Evolutionary conservation across 148 eudicot genomes (phyloP), one percentile per base, ranked within the genome.

Genomic region (Diospyros kaki): DNA sequence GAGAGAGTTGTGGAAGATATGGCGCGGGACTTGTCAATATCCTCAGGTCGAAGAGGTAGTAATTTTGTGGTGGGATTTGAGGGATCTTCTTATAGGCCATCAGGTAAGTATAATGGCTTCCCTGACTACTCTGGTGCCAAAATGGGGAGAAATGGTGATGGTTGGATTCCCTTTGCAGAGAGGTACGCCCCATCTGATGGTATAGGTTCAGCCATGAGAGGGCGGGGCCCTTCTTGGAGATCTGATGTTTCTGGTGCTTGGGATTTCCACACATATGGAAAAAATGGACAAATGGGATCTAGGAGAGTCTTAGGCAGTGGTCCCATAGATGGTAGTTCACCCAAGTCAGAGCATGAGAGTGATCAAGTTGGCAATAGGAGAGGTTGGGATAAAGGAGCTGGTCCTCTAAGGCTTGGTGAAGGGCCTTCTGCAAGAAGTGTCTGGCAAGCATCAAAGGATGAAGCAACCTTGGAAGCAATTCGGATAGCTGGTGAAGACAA

Each of bases 381-480:
- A 83, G 94, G 79, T 69, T 91, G 94, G 98, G 96, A 86, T 70
- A 89, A 89, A 81, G 93, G 85, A 64, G 75, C 76, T 13, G 97
- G 90, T 63, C 86, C 86, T 52, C 79, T 87, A 69, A 82, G 97
- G 77, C 90, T 85, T 72, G 97, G 97, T 70, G 99, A 96, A 86
- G 99, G 98, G 50, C 98, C 99, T 60, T 91, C 98, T 61, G 98
- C 98, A 11, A 93, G 99, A 78, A 96, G 99, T 77, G 94, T 96
- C 10, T 96, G 99, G 99, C 96, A 93, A 87, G 97, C 98, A 64
- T 93, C 97, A 43, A 96, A 96, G 82, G 99, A 96, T 77, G 98
- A 96, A 82, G 98, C 99, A 67, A 96, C 99, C 58, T 72, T 93
- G 77, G 93, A 92, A 79, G 99, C 99, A 55, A 96, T 96, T 70